Conservation (phyloP, 2,329 filamentous ascomycete genomes). For the Ramularia collo-cygni region DNA sequence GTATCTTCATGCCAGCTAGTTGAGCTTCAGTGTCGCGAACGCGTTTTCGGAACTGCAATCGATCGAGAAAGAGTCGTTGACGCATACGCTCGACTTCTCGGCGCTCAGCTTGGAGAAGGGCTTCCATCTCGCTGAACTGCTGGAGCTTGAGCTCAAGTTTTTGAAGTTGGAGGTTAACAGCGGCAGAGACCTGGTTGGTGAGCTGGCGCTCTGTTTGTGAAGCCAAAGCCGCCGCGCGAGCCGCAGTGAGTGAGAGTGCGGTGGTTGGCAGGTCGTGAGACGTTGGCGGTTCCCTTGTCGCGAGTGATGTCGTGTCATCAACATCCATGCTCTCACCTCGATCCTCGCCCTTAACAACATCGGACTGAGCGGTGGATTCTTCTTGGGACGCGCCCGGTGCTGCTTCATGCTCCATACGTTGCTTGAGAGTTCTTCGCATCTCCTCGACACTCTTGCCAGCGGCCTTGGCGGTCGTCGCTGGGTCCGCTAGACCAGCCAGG, state of each 20-base stretch:
- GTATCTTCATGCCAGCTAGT: slow-evolving; percentile 22
- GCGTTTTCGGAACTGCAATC: slow-evolving; percentile 80
- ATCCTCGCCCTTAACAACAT: slow-evolving; percentile 40
- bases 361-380: slow-evolving; percentile 32
- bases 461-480: slow-evolving; percentile 81
- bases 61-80: slow-evolving; percentile 89
- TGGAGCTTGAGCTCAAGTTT: slow-evolving; percentile 94
- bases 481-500: slow-evolving; percentile 83
- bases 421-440: slow-evolving; percentile 71
- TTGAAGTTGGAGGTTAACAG: slow-evolving; percentile 87
- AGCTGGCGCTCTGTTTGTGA: slow-evolving; percentile 97
- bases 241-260: slow-evolving; percentile 77
- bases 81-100: slow-evolving; percentile 85
- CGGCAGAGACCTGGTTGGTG: slow-evolving; percentile 84
- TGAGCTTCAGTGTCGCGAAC: slow-evolving; percentile 72
- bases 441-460: slow-evolving; percentile 82
- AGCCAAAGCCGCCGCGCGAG: slow-evolving; percentile 77
- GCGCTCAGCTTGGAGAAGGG: slow-evolving; percentile 82
- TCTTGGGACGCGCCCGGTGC: slow-evolving; percentile 40
- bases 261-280: slow-evolving; percentile 54
- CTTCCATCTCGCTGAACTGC: slow-evolving; percentile 95
- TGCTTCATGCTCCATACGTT: slow-evolving; percentile 62
- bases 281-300: slow-evolving; percentile 41
- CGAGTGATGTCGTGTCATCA: slow-evolving; percentile 46
- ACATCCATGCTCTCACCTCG: slow-evolving; percentile 48